phyloP scores from a whole-genome alignment of 2,329 filamentous ascomycete species.

The Volutella citrinella region DNA sequence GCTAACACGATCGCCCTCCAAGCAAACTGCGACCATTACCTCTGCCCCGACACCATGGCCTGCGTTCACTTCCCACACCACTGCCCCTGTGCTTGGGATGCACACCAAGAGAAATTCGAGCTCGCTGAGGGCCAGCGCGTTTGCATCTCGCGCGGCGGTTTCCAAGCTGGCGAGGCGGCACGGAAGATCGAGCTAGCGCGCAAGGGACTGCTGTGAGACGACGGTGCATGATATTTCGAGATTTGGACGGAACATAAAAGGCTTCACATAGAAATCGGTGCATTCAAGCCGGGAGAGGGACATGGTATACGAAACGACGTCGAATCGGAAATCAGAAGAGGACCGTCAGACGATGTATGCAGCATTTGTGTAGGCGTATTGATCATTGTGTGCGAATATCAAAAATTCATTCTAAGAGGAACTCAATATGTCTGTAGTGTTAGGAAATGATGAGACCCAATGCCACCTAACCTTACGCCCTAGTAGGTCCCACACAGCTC shows the following conservation, averaged over 20 bases:
- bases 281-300: too few species aligned
- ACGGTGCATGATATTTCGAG: too few species aligned
- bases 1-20: conserved; percentile 3
- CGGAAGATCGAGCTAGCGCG: conserved; percentile 77
- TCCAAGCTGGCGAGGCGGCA: conserved; percentile 66
- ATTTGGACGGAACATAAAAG: too few species aligned
- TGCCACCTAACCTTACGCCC: conserved; percentile 6
- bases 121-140: conserved; percentile 67
- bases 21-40: conserved; percentile 90
- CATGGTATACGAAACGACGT: neutral
- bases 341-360: too few species aligned
- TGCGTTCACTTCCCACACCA: conserved; percentile 97
- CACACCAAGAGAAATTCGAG: conserved; percentile 75
- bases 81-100: conserved; percentile 84
- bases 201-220: conserved; percentile 68
- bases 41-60: conserved; percentile 89
- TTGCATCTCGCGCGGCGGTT: conserved; percentile 74
- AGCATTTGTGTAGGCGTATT: conserved; percentile 1
- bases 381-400: conserved; percentile 3
- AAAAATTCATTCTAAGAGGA: conserved; percentile 13
- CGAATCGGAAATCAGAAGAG: conserved; percentile 3
- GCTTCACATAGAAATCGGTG: too few species aligned
- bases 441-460: conserved; percentile 5
- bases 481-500: conserved; percentile 13
- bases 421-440: conserved; percentile 6